phyloP scores from a whole-genome alignment of 768 basidiomycete genomes.

The Hygrocybe coccinea region DNA sequence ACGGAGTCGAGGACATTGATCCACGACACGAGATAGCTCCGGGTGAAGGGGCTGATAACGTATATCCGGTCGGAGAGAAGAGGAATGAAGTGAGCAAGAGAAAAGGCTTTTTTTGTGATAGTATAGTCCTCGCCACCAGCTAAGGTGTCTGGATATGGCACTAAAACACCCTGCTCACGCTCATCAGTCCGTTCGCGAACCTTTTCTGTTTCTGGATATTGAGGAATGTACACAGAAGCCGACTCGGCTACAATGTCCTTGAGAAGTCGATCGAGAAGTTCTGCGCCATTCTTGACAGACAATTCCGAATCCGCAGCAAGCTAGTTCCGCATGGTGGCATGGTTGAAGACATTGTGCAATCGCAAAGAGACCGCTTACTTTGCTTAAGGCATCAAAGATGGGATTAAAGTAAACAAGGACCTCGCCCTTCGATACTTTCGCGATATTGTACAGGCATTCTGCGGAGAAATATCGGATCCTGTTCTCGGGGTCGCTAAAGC shows the following conservation, averaged over 20 bases:
- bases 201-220: conserved; percentile 76
- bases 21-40: conserved; percentile 97
- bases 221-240: conserved; percentile 89
- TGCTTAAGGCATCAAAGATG: conserved; percentile 95
- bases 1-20: conserved; percentile 93
- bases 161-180: conserved; percentile 49
- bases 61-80: conserved; percentile 89
- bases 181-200: conserved; percentile 56
- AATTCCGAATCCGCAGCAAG: conserved; percentile 93
- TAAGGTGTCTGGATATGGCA: conserved; percentile 55
- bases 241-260: conserved; percentile 98
- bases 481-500: conserved; percentile 92
- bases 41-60: conserved; percentile 91
- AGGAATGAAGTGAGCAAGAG: conserved; percentile 90
- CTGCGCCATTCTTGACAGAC: conserved; percentile 97
- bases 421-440: conserved; percentile 95
- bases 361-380: conserved; percentile 60
- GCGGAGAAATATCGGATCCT: conserved; percentile 96
- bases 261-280: conserved; percentile 91
- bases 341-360: background rate
- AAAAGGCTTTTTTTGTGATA: conserved; percentile 74
- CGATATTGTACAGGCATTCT: conserved; percentile 97
- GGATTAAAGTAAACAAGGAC: conserved; percentile 97
- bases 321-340: conserved; percentile 37
- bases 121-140: conserved; percentile 37